Evolutionary conservation across 371 early-diverging fungal genomes (phyloP).

Genomic region (Polyrhizophydium stewartii): DNA sequence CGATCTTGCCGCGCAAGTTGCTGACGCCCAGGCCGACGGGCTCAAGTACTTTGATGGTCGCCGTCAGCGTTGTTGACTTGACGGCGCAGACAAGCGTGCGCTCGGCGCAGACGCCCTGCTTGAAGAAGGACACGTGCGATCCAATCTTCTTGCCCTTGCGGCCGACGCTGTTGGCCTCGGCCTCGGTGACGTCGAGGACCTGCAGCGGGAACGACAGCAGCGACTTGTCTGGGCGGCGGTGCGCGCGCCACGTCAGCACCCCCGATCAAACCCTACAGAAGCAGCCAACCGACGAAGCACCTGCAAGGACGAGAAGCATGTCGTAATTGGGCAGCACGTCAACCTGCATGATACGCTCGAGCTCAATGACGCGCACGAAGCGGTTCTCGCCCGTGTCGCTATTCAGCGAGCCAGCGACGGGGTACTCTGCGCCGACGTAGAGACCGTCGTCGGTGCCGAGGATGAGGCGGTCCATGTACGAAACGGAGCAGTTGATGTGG

Average conservation of each 20-base stretch:
- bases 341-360: slow-evolving; percentile 83
- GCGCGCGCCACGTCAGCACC: no score
- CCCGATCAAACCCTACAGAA: no score
- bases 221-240: slow-evolving; percentile 68
- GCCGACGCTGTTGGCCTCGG: slow-evolving; percentile 7
- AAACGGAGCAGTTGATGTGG: slow-evolving; percentile 69
- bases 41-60: slow-evolving; percentile 71
- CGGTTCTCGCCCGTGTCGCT: not conserved
- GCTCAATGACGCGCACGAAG: slow-evolving; percentile 55
- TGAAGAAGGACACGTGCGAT: slow-evolving; percentile 78
- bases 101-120: slow-evolving; percentile 69
- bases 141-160: slow-evolving; percentile 63
- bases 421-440: slow-evolving; percentile 42
- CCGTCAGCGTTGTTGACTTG: slow-evolving; percentile 56
- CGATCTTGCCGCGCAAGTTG: slow-evolving; percentile 22
- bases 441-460: slow-evolving; percentile 84
- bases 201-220: slow-evolving; percentile 63
- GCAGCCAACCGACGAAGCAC: no score
- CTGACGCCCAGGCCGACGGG: slow-evolving; percentile 54
- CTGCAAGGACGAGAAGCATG: slow-evolving; percentile 71
- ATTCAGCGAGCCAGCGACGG: not conserved
- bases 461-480: slow-evolving; percentile 43
- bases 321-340: slow-evolving; percentile 73
- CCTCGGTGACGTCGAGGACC: slow-evolving; percentile 9
- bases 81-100: slow-evolving; percentile 73